phyloP scores from a whole-genome alignment of 164 flowering plant species.

The Cinnamomum micranthum region DNA sequence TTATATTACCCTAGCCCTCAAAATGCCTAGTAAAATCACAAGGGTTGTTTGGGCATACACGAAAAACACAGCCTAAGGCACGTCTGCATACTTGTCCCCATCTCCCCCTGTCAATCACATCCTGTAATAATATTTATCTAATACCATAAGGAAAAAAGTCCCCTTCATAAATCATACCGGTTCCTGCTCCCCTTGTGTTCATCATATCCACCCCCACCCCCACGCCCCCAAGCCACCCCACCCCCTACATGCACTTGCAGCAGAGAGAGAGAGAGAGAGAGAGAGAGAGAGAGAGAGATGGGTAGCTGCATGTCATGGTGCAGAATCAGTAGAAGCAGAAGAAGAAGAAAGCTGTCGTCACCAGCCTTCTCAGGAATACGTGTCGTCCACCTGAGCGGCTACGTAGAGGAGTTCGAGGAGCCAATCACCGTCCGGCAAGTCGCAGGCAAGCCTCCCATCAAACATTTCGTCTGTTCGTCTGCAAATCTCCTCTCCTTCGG shows the following conservation, averaged over 20 bases:
- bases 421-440: conserved; percentile 32
- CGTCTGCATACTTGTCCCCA: too few species aligned
- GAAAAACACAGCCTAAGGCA: too few species aligned
- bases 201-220: too few species aligned
- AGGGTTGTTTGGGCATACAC: too few species aligned
- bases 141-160: background rate
- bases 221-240: too few species aligned
- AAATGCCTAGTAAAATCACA: too few species aligned
- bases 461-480: conserved; percentile 36
- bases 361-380: conserved; percentile 13
- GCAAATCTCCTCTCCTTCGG: conserved; percentile 24
- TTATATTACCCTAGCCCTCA: too few species aligned
- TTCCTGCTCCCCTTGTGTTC: background rate
- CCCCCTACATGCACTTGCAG: too few species aligned
- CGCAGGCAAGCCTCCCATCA: conserved; percentile 16
- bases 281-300: conserved; percentile 13
- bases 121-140: background rate
- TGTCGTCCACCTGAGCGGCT: conserved; percentile 41
- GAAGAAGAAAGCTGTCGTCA: conserved; percentile 1
- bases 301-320: conserved; percentile 21
- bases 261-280: conserved; percentile 7
- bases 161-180: background rate
- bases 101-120: background rate
- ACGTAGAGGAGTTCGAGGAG: conserved; percentile 29
- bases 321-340: background rate